Percentiles rank a stretch among this genome's conserved stretches.
Conservation (phyloP, 192 early-diverging fungal species). For the Mortierella hygrophila region DNA sequence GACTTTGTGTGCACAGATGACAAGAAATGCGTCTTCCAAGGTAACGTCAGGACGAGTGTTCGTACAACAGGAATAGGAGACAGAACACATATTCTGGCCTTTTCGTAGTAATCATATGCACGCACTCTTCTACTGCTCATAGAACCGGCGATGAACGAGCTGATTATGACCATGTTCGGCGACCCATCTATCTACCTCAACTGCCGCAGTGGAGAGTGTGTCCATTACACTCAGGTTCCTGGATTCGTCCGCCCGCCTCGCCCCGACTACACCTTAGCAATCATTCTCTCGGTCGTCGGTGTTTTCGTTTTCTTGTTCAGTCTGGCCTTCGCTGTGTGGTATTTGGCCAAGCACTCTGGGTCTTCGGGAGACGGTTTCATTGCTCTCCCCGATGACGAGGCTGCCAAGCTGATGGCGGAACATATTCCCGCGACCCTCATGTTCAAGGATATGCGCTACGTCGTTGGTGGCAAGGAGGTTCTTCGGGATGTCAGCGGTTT, state of each 20-base stretch:
- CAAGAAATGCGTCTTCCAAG: constrained; percentile 71
- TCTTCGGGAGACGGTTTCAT: constrained; percentile 44
- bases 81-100: no score
- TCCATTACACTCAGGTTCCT: constrained; percentile 90
- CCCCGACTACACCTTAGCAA: constrained; percentile 51
- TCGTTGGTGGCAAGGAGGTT: constrained; percentile 61
- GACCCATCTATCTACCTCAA: constrained; percentile 84
- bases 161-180: constrained; percentile 84
- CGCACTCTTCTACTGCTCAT: constrained; percentile 22
- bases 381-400: constrained; percentile 67
- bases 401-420: constrained; percentile 77
- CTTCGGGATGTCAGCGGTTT: constrained; percentile 74
- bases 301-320: constrained; percentile 58
- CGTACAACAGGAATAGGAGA: constrained; percentile 2
- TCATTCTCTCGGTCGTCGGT: constrained; percentile 55
- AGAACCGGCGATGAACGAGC: constrained; percentile 87
- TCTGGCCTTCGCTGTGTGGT: constrained; percentile 38
- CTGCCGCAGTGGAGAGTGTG: constrained; percentile 88
- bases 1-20: constrained; percentile 72
- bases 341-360: constrained; percentile 44
- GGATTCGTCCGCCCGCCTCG: constrained; percentile 68
- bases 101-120: background rate
- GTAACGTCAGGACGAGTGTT: constrained; percentile 42
- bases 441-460: constrained; percentile 76
- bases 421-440: constrained; percentile 76